A percentile compares a stretch with the other conserved stretches of the same genome.
These are phyloP conservation scores for Manihot esculenta DNA, from an alignment of 441 rosid genomes.

Conservation along the genomic window DNA sequence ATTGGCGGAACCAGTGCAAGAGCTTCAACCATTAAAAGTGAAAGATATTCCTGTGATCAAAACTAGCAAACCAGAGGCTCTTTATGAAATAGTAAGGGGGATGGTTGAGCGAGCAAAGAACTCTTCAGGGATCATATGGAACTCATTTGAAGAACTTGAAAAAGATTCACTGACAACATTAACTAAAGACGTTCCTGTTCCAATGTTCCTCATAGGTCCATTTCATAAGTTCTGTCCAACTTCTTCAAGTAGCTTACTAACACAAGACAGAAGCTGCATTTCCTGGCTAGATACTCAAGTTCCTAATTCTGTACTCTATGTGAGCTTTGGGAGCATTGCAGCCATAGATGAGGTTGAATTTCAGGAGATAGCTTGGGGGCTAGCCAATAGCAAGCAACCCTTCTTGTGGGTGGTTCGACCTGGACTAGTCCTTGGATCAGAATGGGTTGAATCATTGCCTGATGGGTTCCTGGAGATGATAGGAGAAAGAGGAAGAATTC, in stretches of 20 bases:
- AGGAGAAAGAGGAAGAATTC: constrained; percentile 43
- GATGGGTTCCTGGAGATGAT: constrained; percentile 32
- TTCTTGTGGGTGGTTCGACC: constrained; percentile 63
- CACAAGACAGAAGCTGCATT: constrained; percentile 42
- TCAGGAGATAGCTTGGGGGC: constrained; percentile 51
- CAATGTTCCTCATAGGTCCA: constrained; percentile 44
- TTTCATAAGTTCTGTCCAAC: constrained; percentile 40
- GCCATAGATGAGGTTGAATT: constrained; percentile 33
- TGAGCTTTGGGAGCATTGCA: constrained; percentile 51
- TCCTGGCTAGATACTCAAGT: constrained; percentile 54
- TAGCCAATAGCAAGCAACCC: constrained; percentile 39
- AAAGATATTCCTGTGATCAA: constrained; percentile 1
- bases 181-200: neutral
- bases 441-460: constrained; percentile 37
- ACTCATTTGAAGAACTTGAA: constrained; percentile 3
- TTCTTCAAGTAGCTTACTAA: constrained; percentile 38
- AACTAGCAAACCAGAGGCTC: neutral
- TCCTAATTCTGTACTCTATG: constrained; percentile 44
- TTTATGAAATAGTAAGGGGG: neutral
- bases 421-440: constrained; percentile 30
- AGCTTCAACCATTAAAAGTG: constrained; percentile 6
- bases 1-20: neutral
- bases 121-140: neutral
- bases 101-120: neutral
- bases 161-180: neutral